phyloP scores from a whole-genome alignment of 1,139 yeast species.

The Kurtzmaniella natalensis region DNA sequence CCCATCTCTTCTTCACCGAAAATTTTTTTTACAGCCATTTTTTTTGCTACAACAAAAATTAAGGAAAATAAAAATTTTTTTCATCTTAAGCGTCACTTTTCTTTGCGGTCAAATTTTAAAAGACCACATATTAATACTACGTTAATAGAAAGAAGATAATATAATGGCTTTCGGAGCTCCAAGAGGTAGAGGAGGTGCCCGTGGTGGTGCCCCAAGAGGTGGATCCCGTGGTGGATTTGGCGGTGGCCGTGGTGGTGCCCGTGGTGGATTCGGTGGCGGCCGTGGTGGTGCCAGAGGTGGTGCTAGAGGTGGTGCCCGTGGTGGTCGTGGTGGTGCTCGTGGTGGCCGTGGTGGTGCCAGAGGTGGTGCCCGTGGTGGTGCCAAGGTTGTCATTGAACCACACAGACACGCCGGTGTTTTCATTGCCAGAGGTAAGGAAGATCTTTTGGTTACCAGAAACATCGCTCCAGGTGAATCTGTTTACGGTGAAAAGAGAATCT shows the following conservation, averaged over 20 bases:
- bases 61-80: too few species aligned
- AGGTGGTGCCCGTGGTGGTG: slow-evolving; percentile 81
- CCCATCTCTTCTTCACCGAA: too few species aligned
- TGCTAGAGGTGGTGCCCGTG: slow-evolving; percentile 39
- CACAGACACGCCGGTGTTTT: slow-evolving; percentile 97
- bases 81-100: too few species aligned
- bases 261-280: slow-evolving; percentile 32
- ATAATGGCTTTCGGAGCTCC: slow-evolving; percentile 28
- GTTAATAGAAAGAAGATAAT: too few species aligned
- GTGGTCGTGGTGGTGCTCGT: slow-evolving; percentile 52
- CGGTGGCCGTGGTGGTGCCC: slow-evolving; percentile 27
- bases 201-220: slow-evolving; percentile 25
- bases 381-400: slow-evolving; percentile 95
- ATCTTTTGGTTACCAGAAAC: slow-evolving; percentile 93
- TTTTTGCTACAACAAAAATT: too few species aligned
- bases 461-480: slow-evolving; percentile 97
- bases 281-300: slow-evolving; percentile 44
- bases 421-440: slow-evolving; percentile 99
- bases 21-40: too few species aligned
- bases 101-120: too few species aligned
- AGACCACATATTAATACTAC: too few species aligned
- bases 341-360: slow-evolving; percentile 73
- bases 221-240: slow-evolving; percentile 27
- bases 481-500: slow-evolving; percentile 95
- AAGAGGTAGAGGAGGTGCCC: slow-evolving; percentile 37